phyloP scores from a whole-genome alignment of 495 filamentous ascomycete species.

The Talaromyces thailandensis region DNA sequence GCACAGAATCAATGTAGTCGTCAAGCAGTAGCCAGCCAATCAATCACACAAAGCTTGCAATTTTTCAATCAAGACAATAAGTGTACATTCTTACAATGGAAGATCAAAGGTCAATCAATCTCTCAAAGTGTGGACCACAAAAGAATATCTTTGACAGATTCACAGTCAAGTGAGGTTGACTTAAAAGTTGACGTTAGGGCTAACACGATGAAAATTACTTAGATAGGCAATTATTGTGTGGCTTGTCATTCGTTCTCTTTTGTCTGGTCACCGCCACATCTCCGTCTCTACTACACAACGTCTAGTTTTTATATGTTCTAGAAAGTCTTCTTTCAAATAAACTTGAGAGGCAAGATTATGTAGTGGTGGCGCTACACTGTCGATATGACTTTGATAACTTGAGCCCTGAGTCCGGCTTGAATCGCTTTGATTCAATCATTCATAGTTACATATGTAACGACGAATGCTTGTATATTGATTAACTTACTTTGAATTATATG shows the following conservation, averaged over 20 bases:
- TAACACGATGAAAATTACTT: background rate
- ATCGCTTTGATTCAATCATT: too few species aligned
- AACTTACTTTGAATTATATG: too few species aligned
- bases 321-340: background rate
- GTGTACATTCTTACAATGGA: background rate
- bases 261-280: background rate
- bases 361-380: background rate
- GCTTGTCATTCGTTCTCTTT: background rate
- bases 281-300: background rate
- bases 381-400: background rate
- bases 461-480: too few species aligned
- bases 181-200: background rate
- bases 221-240: background rate
- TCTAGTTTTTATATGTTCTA: background rate
- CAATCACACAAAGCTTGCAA: background rate
- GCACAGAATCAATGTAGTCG: background rate
- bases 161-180: background rate
- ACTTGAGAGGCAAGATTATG: background rate
- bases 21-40: background rate
- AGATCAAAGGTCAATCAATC: background rate
- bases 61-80: background rate
- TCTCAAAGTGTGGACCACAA: background rate
- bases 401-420: background rate
- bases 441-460: too few species aligned
- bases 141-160: background rate